These are phyloP conservation scores for Mycena kentingensis DNA, from an alignment of 768 basidiomycete genomes.

Conservation along the genomic window DNA sequence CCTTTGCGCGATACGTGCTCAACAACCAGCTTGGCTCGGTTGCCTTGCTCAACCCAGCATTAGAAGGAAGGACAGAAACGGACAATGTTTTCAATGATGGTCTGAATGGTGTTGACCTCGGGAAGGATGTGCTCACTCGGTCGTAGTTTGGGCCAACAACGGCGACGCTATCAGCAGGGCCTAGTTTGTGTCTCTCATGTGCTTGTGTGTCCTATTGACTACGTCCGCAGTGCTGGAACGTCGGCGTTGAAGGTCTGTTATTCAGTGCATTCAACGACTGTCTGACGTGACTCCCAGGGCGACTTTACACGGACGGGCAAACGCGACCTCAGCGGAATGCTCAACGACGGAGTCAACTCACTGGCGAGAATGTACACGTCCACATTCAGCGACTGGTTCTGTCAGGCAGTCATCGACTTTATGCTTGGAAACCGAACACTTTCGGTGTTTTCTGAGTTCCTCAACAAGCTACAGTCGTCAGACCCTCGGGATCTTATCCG, in stretches of 20 bases:
- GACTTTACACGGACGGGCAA: slow-evolving; percentile 98
- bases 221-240: slow-evolving; percentile 76
- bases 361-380: slow-evolving; percentile 88
- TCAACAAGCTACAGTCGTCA: slow-evolving; percentile 84
- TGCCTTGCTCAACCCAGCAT: slow-evolving; percentile 59
- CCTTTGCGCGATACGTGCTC: slow-evolving; percentile 84
- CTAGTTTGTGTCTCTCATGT: slow-evolving; percentile 49
- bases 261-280: slow-evolving; percentile 2
- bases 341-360: slow-evolving; percentile 96
- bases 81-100: slow-evolving; percentile 83
- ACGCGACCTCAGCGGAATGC: slow-evolving; percentile 85
- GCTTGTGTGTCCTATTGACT: slow-evolving; percentile 2
- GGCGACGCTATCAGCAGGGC: slow-evolving; percentile 92
- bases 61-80: slow-evolving; percentile 57
- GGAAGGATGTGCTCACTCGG: background rate
- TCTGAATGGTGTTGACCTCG: slow-evolving; percentile 31
- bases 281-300: slow-evolving; percentile 47
- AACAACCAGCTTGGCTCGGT: slow-evolving; percentile 73
- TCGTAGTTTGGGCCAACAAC: slow-evolving; percentile 93
- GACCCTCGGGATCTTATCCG: slow-evolving; percentile 90
- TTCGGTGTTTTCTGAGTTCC: slow-evolving; percentile 91
- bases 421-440: slow-evolving; percentile 85
- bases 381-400: slow-evolving; percentile 94
- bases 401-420: slow-evolving; percentile 93
- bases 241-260: slow-evolving; percentile 87